Base-by-base conservation (phyloP, 306 rosid genomes). In the Begonia fuchsioides region DNA sequence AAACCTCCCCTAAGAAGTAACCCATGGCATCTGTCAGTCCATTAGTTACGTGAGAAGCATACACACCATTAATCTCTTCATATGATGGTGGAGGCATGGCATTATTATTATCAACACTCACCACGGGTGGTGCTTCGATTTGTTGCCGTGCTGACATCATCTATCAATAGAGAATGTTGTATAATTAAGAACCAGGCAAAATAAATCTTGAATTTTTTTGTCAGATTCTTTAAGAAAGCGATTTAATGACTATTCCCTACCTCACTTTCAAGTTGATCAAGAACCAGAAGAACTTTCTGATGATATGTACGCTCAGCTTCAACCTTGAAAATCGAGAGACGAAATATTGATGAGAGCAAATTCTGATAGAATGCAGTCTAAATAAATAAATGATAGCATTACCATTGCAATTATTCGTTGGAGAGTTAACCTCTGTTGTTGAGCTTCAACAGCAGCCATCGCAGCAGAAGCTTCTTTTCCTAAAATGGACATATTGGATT, bases 401-500 rank as follows among this genome's bases (percentile, higher is more conserved):
- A 90, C 97, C 97, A 81, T 84, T 48, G 95, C 75, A 68, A 84
- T 81, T 58, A 90, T 82, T 65, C 97, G 86, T 65, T 84, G 97
- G 65, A 90, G 94, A 52, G 95, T 90, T 66, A 90, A 55, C 65
- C 97, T 81, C 76, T 90, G 97, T 55, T 90, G 97, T 63, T 84
- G 97, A 44, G 93, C 93, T 76, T 90, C 97, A 47, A 90, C 97
- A 68, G 97, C 97, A 40, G 95, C 76, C 97, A 90, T 78, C 63
- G 97, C 93, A 44, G 97, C 87, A 59, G 85, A 76, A 15, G 97
- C 97, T 71, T 90, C 97, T 86, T 90, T 90, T 56, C 97, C 97
- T 72, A 90, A 60, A 57, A 77, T 81, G 66, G 77, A 73, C 97
- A 79, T 79, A 78, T 79, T 79, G 61, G 87, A 49, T 79, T 84